A percentile compares a stretch with the other conserved stretches of the same genome.
Conservation (phyloP, 2,329 filamentous ascomycete species). For the Penicillium corylophilum region DNA sequence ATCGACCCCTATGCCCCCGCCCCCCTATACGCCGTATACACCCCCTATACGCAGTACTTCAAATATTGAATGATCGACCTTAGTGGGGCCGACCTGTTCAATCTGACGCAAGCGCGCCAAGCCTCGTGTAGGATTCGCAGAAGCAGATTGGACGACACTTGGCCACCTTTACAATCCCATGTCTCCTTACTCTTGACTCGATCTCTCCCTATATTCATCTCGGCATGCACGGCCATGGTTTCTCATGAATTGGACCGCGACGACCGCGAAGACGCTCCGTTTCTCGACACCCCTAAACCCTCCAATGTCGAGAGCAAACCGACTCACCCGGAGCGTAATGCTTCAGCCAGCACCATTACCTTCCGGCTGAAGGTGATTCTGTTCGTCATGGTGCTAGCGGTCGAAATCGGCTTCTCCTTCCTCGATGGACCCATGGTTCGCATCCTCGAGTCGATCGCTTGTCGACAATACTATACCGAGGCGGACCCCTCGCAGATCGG, state of each 20-base stretch:
- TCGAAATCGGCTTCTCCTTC: constrained; percentile 49
- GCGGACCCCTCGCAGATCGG: constrained; percentile 46
- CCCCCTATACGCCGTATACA: too few relatives aligned
- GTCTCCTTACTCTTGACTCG: not conserved
- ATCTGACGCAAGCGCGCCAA: constrained; percentile 6
- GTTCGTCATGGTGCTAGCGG: constrained; percentile 42
- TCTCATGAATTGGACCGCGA: constrained; percentile 28
- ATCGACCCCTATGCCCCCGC: too few relatives aligned
- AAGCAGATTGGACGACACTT: constrained; percentile 18
- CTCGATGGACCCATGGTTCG: constrained; percentile 47
- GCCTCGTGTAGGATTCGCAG: constrained; percentile 17
- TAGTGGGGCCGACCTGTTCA: not conserved
- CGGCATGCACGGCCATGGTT: constrained; percentile 26
- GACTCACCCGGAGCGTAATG: constrained; percentile 3
- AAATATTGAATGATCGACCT: too few relatives aligned
- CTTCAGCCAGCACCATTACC: constrained; percentile 28
- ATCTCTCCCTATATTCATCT: constrained; percentile 4
- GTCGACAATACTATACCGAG: constrained; percentile 44
- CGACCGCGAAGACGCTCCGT: constrained; percentile 37
- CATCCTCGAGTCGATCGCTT: constrained; percentile 52
- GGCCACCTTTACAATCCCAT: not conserved
- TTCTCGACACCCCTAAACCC: constrained; percentile 20
- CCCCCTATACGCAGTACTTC: too few relatives aligned
- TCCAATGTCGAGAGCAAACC: not conserved
- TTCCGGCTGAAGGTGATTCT: constrained; percentile 42